Conservation (phyloP, 176 grass and related monocot species). For the Avena insularis region DNA sequence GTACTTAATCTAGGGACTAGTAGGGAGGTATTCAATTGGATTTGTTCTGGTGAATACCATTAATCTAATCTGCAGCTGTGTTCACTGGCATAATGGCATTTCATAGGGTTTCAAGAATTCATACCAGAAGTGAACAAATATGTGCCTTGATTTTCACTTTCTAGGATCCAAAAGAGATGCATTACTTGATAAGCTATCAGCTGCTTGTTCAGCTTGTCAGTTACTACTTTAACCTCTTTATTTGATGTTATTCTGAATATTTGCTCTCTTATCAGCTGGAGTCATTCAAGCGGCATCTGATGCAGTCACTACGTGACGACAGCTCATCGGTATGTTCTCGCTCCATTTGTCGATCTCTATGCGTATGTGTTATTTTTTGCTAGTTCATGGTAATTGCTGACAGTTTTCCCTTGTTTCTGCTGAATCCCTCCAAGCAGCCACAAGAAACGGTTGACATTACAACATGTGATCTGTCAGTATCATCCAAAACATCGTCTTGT, state of each 20-base stretch:
- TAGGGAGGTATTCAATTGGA: not conserved
- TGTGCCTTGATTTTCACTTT: not conserved
- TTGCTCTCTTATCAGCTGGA: conserved; percentile 65
- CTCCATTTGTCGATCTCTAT: not conserved
- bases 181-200: not conserved
- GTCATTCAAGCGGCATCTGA: conserved; percentile 92
- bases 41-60: not conserved
- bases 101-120: not conserved
- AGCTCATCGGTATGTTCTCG: conserved; percentile 62
- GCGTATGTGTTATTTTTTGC: not conserved
- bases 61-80: too few species aligned
- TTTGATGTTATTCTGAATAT: not conserved
- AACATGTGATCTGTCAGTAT: conserved; percentile 69
- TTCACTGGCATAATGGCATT: not conserved
- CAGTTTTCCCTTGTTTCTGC: conserved; percentile 1
- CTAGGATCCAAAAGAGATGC: not conserved
- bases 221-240: not conserved
- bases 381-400: conserved; percentile 16
- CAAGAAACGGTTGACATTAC: conserved; percentile 81
- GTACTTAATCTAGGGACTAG: not conserved
- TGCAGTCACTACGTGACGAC: conserved; percentile 84
- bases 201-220: not conserved
- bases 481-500: conserved; percentile 55
- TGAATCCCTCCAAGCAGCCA: conserved; percentile 42
- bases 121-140: not conserved